A percentile compares a stretch with the other conserved stretches of the same genome.
These are phyloP conservation scores for Clitopilus hobsonii DNA, from an alignment of 768 basidiomycete genomes.

Conservation along the genomic window DNA sequence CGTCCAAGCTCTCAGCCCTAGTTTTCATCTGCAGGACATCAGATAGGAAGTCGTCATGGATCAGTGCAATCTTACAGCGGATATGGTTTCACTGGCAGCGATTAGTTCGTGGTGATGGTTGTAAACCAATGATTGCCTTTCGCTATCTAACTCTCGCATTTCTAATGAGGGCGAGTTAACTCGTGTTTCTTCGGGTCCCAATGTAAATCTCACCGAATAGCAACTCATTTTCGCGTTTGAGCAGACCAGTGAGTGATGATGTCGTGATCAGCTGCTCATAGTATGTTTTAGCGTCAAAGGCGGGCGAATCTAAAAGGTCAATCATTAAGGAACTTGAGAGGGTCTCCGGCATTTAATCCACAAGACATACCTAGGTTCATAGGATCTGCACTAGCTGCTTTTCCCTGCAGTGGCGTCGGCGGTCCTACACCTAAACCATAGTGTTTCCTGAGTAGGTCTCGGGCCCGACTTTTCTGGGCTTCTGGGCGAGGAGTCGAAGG, in stretches of 20 bases:
- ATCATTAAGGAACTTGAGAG: neutral
- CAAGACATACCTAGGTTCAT: constrained; percentile 79
- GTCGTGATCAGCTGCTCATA: constrained; percentile 86
- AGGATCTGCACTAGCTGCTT: constrained; percentile 58
- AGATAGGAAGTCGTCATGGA: neutral
- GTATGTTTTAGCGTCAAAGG: constrained; percentile 79
- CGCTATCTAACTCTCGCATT: constrained; percentile 82
- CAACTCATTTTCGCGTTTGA: constrained; percentile 82
- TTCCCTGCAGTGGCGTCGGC: constrained; percentile 55
- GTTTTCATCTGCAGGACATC: constrained; percentile 69
- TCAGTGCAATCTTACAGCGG: constrained; percentile 47
- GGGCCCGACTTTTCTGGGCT: constrained; percentile 52
- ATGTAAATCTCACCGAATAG: constrained; percentile 44
- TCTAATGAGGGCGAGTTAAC: constrained; percentile 38
- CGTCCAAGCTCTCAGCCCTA: constrained; percentile 80
- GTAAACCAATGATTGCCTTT: constrained; percentile 88
- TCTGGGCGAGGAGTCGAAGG: constrained; percentile 24
- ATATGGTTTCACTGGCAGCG: constrained; percentile 89
- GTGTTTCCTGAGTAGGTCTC: constrained; percentile 79
- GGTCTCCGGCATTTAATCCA: too few relatives aligned
- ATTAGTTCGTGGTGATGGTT: constrained; percentile 96
- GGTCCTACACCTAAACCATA: constrained; percentile 81
- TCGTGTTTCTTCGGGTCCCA: neutral
- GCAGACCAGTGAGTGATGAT: constrained; percentile 62
- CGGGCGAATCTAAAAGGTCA: constrained; percentile 57